Evolutionary conservation across 257 asterid genomes (phyloP).

Genomic region (Gentiana dahurica): DNA sequence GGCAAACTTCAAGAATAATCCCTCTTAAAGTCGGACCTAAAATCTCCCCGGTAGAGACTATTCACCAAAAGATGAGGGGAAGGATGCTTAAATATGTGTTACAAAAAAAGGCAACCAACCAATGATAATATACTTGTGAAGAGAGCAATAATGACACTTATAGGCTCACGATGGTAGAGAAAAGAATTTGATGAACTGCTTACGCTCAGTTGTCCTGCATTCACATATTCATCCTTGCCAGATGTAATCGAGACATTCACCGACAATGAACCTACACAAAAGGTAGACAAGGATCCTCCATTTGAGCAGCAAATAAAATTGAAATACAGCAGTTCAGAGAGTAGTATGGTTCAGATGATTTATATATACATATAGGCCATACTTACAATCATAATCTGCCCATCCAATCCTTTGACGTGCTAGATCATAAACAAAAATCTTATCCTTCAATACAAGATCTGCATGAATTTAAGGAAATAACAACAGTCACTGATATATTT

Average conservation of each 20-base stretch:
- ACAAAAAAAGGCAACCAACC: constrained; percentile 29
- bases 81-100: constrained; percentile 12
- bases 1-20: no score
- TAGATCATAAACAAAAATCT: constrained; percentile 76
- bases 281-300: neutral
- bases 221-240: constrained; percentile 61
- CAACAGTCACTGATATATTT: neutral
- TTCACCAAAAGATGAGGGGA: constrained; percentile 4
- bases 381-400: constrained; percentile 86
- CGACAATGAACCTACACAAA: constrained; percentile 55
- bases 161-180: constrained; percentile 7
- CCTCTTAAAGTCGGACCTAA: no score
- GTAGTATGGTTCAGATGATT: neutral
- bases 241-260: constrained; percentile 77
- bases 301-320: neutral
- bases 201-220: constrained; percentile 57
- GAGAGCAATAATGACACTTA: constrained; percentile 9
- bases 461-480: constrained; percentile 16
- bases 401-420: constrained; percentile 77
- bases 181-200: constrained; percentile 34
- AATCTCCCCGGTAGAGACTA: constrained; percentile 6
- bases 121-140: constrained; percentile 15
- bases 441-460: constrained; percentile 82
- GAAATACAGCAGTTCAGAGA: neutral
- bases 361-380: neutral